These are phyloP conservation scores for Aspergillus phoenicis DNA, from an alignment of 2,329 filamentous ascomycete genomes.

Conservation along the genomic window DNA sequence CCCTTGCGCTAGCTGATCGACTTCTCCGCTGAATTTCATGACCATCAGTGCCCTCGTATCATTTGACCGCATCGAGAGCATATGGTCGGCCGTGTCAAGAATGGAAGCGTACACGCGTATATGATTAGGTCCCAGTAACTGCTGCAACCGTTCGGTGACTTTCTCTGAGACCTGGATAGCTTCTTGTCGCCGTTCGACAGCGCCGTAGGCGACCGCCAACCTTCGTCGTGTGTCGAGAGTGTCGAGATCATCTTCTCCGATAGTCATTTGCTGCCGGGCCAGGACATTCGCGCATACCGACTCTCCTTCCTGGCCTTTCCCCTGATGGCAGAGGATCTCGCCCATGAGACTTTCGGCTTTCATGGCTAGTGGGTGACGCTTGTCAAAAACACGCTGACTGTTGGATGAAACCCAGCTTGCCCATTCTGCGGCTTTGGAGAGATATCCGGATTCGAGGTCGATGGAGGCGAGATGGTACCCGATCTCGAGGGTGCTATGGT, in stretches of 20 bases:
- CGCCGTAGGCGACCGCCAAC: constrained; percentile 27
- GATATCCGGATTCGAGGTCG: constrained; percentile 27
- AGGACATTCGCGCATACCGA: constrained; percentile 36
- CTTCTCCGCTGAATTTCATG: constrained; percentile 17
- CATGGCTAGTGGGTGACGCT: constrained; percentile 31
- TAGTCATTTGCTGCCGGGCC: constrained; percentile 36
- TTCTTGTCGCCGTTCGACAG: constrained; percentile 26
- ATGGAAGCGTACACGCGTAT: constrained; percentile 25
- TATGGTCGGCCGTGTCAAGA: constrained; percentile 29
- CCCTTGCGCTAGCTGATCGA: constrained; percentile 22
- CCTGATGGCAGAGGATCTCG: constrained; percentile 30
- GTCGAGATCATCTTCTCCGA: constrained; percentile 35
- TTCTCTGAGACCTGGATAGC: constrained; percentile 28
- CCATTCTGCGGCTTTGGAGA: constrained; percentile 34
- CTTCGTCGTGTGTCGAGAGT: constrained; percentile 34
- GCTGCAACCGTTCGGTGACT: constrained; percentile 24
- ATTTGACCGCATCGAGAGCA: constrained; percentile 24
- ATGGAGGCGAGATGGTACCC: constrained; percentile 34
- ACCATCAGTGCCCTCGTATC: constrained; percentile 9
- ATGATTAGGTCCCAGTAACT: constrained; percentile 32
- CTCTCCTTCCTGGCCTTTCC: constrained; percentile 32
- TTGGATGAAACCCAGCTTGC: constrained; percentile 34
- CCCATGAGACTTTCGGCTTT: constrained; percentile 33
- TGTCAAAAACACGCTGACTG: constrained; percentile 29
- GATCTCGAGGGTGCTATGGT: constrained; percentile 30